Evolutionary conservation across 345 rosid species (phyloP).

Genomic region (Brassica juncea): DNA sequence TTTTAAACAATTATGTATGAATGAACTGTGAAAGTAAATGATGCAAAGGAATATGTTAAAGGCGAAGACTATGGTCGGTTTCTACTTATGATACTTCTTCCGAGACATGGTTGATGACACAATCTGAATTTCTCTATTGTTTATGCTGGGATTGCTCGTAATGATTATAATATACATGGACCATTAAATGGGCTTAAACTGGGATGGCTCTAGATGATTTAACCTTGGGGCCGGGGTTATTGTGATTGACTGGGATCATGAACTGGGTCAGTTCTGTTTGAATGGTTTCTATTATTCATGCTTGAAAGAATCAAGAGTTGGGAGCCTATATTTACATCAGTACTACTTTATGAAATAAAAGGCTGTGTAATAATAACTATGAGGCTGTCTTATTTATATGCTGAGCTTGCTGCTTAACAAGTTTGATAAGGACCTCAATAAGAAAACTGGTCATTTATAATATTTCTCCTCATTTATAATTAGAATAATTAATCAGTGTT

Average conservation of each 20-base stretch:
- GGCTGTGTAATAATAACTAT: background rate
- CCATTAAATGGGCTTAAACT: background rate
- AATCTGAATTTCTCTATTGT: background rate
- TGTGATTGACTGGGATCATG: background rate
- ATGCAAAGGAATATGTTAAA: too few relatives aligned
- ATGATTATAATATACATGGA: background rate
- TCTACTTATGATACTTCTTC: too few relatives aligned
- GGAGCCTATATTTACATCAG: background rate
- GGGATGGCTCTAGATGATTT: background rate
- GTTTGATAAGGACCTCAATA: slow-evolving; percentile 87
- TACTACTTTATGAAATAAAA: background rate
- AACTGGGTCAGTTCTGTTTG: background rate
- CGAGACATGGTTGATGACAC: background rate
- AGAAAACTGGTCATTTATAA: slow-evolving; percentile 54
- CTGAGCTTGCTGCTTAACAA: slow-evolving; percentile 51
- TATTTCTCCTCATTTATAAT: too few relatives aligned
- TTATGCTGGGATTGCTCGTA: background rate
- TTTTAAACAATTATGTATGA: background rate
- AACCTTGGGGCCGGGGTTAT: background rate
- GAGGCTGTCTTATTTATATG: background rate
- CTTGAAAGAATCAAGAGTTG: background rate
- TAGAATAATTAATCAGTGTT: too few relatives aligned
- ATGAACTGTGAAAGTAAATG: background rate
- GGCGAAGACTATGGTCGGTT: too few relatives aligned
- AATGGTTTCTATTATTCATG: background rate